Evolutionary conservation across 2,329 filamentous ascomycete species (phyloP), one percentile per base, ranked within the genome.

Genomic region (Trichoderma sp.): DNA sequence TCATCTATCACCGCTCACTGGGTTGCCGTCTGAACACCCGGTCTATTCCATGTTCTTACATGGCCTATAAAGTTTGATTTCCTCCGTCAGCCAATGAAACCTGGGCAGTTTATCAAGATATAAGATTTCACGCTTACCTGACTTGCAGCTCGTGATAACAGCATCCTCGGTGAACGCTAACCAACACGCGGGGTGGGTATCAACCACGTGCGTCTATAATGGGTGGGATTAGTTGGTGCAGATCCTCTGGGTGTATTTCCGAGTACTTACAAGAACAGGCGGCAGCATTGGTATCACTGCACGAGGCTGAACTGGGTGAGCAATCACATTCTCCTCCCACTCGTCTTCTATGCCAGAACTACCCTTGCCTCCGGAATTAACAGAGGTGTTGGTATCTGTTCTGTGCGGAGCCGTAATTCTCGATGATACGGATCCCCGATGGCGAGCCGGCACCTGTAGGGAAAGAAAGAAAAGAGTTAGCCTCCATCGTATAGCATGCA

Each of bases 81-180:
- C 67, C 72, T 75, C 76, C 67, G 76, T 72, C 73, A 34, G 34
- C 64, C 53, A 71, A 53, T 60, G 34, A 47, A 39, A 34, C 32
- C 14, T 15, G 21, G 34, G 9, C 51, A 6, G 26, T 4, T 11
- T 28, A 57, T 57, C 64, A 57, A 65, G 32, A 68, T 60, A 26
- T 57, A n/a, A 57, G 32, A 60, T 39, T 39, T 51, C 28, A 62
- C 60, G 57, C 26, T 81, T 85, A 97, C 95, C 95, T 83, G 91
- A 93, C 79, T 94, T 92, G 83, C 94, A 98, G 75, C 93, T 94
- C 43, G 94, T 98, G 78, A 98, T 91, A 75, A 99, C 97, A 74
- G 92, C 92, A 77, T 97, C 91, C 80, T 98, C 92, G 70, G 95
- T 95, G 77, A 99, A 99, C n/a, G 91, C 93, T 51, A 99, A 83